Percentiles rank a stretch among this genome's conserved stretches.
Evolutionary conservation across 805 yeast genomes (phyloP).

Genomic region (Candida endomychidarum): DNA sequence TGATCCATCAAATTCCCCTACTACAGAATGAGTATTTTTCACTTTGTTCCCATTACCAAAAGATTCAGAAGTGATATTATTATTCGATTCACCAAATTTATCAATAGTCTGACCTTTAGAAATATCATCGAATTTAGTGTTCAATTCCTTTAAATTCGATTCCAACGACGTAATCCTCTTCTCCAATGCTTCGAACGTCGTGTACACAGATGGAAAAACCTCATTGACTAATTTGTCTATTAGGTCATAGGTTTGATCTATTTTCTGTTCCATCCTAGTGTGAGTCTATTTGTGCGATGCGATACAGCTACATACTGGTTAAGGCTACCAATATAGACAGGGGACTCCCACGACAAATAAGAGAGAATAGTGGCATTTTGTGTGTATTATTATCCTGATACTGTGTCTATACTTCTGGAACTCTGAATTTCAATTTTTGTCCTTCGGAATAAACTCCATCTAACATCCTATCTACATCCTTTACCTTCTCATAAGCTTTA

Average conservation of each 20-base stretch:
- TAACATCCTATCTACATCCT: constrained; percentile 58
- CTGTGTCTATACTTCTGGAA: constrained; percentile 31
- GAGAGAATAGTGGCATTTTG: too few relatives aligned
- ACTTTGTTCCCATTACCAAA: too few relatives aligned
- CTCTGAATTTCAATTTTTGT: constrained; percentile 51
- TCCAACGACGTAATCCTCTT: constrained; percentile 11
- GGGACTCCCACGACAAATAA: too few relatives aligned
- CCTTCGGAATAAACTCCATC: constrained; percentile 74
- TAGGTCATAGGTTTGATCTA: constrained; percentile 16
- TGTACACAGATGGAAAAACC: constrained; percentile 15
- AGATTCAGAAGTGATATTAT: too few relatives aligned
- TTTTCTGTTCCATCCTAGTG: constrained; percentile 6
- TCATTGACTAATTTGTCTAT: constrained; percentile 13
- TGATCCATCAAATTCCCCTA: too few relatives aligned
- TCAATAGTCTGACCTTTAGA: background rate
- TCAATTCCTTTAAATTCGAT: constrained; percentile 4
- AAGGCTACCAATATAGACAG: too few relatives aligned
- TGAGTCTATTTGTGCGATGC: too few relatives aligned
- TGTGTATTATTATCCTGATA: too few relatives aligned
- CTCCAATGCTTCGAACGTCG: constrained; percentile 14
- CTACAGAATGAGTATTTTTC: too few relatives aligned
- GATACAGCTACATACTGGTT: too few relatives aligned
- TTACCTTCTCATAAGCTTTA: constrained; percentile 65
- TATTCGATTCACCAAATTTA: too few relatives aligned
- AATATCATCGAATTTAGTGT: background rate